phyloP scores from a whole-genome alignment of 441 rosid species.

The Metrosideros polymorpha region DNA sequence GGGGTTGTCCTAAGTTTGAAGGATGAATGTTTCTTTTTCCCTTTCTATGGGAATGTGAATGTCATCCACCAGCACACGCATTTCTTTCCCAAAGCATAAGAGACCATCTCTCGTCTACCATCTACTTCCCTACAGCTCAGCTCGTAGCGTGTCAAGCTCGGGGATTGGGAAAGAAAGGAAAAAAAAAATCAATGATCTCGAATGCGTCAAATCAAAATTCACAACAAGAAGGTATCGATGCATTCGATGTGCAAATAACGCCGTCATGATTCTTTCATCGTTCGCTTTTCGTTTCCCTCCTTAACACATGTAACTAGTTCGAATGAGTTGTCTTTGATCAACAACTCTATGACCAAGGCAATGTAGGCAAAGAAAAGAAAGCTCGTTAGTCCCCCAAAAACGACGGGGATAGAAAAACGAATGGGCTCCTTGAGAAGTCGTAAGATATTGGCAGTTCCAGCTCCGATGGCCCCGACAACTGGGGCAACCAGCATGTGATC shows the following conservation, averaged over 20 bases:
- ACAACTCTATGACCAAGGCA: neutral
- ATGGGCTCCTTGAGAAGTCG: neutral
- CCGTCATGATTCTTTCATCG: neutral
- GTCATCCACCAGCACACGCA: neutral
- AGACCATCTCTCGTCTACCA: neutral
- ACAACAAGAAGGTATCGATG: neutral
- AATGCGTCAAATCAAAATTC: neutral
- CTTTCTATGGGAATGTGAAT: neutral
- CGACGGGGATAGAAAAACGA: neutral
- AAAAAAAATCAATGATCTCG: neutral
- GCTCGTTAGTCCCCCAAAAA: neutral
- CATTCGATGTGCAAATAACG: neutral
- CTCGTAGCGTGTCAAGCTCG: neutral
- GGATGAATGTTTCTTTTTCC: neutral
- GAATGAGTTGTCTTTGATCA: neutral
- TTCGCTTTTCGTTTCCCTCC: neutral
- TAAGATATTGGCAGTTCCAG: neutral
- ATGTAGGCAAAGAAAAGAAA: neutral
- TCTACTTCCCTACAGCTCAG: neutral
- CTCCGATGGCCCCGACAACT: neutral
- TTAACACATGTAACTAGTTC: neutral
- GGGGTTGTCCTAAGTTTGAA: neutral
- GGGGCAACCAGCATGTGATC: neutral
- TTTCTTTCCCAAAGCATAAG: neutral
- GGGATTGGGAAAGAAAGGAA: neutral